Percentiles rank a stretch among this genome's conserved stretches.
phyloP scores from a whole-genome alignment of 2,329 filamentous ascomycete genomes.

The Rhexocercosporidium sp. region DNA sequence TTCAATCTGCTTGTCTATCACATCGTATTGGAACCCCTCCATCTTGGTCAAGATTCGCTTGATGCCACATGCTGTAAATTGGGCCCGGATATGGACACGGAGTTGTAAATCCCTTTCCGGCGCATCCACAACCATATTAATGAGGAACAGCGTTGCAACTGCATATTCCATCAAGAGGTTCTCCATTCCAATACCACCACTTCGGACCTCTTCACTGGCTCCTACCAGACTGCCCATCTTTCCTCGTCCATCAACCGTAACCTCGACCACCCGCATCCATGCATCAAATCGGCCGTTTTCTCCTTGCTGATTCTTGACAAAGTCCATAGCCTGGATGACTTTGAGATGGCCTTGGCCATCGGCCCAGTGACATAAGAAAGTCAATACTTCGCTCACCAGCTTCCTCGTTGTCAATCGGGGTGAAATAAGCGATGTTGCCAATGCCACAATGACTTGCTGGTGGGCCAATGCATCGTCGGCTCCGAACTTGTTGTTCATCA shows the following conservation, averaged over 20 bases:
- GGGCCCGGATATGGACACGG: constrained; percentile 90
- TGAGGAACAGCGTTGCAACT: constrained; percentile 88
- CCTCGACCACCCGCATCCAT: constrained; percentile 98
- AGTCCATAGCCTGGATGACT: constrained; percentile 91
- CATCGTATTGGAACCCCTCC: constrained; percentile 97
- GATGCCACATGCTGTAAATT: constrained; percentile 95
- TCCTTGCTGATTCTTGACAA: constrained; percentile 83
- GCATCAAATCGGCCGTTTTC: constrained; percentile 97
- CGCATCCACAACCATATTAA: constrained; percentile 96
- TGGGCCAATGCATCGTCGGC: constrained; percentile 93
- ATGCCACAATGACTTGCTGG: constrained; percentile 85
- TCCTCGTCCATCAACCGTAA: constrained; percentile 93
- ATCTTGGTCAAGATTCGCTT: constrained; percentile 94
- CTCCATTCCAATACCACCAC: constrained; percentile 97
- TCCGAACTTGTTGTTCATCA: constrained; percentile 99
- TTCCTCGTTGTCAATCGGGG: constrained; percentile 90
- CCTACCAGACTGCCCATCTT: constrained; percentile 99
- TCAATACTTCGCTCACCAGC: constrained; percentile 93
- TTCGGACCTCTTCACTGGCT: constrained; percentile 93
- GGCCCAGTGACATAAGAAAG: constrained; percentile 94
- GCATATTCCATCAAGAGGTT: constrained; percentile 99
- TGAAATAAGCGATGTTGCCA: constrained; percentile 86
- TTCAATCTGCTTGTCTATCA: constrained; percentile 98
- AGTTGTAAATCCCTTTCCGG: constrained; percentile 88
- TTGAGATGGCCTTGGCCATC: constrained; percentile 88